phyloP scores from a whole-genome alignment of 768 basidiomycete genomes.

The Leccinum truebloodii region DNA sequence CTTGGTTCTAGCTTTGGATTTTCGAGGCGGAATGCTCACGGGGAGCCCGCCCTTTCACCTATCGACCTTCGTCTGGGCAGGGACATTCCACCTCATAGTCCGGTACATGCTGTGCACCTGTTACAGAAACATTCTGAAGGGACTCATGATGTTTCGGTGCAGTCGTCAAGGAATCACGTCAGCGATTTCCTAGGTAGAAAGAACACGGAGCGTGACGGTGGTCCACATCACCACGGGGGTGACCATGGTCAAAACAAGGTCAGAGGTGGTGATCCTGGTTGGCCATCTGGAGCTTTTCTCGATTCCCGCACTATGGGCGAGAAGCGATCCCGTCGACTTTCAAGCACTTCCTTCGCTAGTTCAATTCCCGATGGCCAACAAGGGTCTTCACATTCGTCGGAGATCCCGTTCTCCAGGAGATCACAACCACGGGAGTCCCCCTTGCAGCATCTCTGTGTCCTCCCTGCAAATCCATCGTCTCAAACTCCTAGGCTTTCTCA shows the following conservation, averaged over 20 bases:
- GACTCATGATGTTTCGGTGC: conserved; percentile 15
- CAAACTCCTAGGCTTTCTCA: conserved; percentile 33
- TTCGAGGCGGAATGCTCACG: conserved; percentile 45
- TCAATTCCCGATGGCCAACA: conserved; percentile 23
- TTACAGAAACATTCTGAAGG: conserved; percentile 53
- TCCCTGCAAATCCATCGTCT: conserved; percentile 16
- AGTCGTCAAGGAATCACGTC: conserved; percentile 20
- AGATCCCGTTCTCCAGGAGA: conserved; percentile 27
- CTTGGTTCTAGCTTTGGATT: conserved; percentile 36
- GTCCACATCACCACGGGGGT: conserved; percentile 7
- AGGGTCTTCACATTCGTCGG: conserved; percentile 23
- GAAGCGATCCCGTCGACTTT: conserved; percentile 25
- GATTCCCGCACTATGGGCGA: conserved; percentile 23
- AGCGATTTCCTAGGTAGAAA: conserved; percentile 23
- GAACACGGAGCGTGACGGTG: conserved; percentile 20
- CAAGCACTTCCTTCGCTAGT: conserved; percentile 22
- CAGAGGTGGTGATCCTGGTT: conserved; percentile 19
- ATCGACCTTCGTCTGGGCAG: conserved; percentile 48
- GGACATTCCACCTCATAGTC: conserved; percentile 46
- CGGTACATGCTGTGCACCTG: conserved; percentile 48
- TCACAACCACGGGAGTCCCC: conserved; percentile 48
- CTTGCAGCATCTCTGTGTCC: conserved; percentile 34
- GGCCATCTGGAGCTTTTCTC: conserved; percentile 13
- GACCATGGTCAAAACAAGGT: conserved; percentile 23
- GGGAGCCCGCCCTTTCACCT: conserved; percentile 40